Conservation (phyloP, 371 early-diverging fungal species). For the Coemansia sp. region DNA sequence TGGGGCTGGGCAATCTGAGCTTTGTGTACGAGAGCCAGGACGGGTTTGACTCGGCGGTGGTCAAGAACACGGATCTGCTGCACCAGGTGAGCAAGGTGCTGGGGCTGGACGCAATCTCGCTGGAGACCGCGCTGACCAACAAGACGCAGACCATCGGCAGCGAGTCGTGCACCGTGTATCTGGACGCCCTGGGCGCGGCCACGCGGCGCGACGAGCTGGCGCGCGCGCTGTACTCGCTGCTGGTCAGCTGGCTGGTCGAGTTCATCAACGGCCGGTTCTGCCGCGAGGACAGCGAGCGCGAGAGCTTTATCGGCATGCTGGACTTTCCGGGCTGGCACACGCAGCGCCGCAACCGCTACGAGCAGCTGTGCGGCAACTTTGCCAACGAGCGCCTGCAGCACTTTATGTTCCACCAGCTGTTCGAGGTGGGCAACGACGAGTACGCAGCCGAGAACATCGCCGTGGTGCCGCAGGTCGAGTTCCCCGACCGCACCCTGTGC, state of each 20-base stretch:
- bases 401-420: slow-evolving; percentile 67
- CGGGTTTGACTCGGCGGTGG: slow-evolving; percentile 60
- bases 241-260: slow-evolving; percentile 91
- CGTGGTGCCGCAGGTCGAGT: slow-evolving; percentile 54
- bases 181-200: slow-evolving; percentile 72
- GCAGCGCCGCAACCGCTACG: slow-evolving; percentile 64
- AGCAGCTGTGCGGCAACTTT: slow-evolving; percentile 81
- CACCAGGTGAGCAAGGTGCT: slow-evolving; percentile 70
- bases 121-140: slow-evolving; percentile 72
- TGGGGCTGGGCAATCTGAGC: slow-evolving; percentile 85
- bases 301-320: slow-evolving; percentile 69
- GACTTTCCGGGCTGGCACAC: slow-evolving; percentile 70
- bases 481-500: slow-evolving; percentile 61
- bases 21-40: slow-evolving; percentile 70
- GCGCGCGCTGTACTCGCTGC: slow-evolving; percentile 72
- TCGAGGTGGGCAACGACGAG: slow-evolving; percentile 58
- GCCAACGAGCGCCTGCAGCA: slow-evolving; percentile 72
- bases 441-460: slow-evolving; percentile 55
- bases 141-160: slow-evolving; percentile 66
- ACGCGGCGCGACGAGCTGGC: slow-evolving; percentile 78
- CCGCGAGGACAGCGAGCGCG: slow-evolving; percentile 56
- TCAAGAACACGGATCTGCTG: slow-evolving; percentile 68
- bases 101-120: slow-evolving; percentile 70
- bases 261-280: slow-evolving; percentile 81
- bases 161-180: slow-evolving; percentile 83